Base-by-base conservation (phyloP, 225 moss, liverwort and hornwort species). In the Physcomitrellopsis africana region DNA sequence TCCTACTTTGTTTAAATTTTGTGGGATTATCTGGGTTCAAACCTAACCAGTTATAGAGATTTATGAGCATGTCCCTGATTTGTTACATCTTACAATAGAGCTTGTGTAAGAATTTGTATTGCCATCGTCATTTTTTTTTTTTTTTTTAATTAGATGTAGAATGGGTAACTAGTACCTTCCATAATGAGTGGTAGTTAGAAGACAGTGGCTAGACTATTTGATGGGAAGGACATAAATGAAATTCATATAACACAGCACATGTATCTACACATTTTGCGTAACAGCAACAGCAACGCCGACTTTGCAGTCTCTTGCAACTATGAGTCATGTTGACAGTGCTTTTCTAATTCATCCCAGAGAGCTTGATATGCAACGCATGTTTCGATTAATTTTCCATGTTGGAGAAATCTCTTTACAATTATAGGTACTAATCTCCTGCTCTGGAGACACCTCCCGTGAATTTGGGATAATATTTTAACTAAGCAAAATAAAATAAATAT, bases 221-320 rank as follows among this genome's bases (percentile, higher is more conserved):
- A 76, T 67, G 70, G 82, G 72, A 70, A 76, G 76, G 71, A 68
- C 76, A 79, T 75, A 58, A 81, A 67, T 75, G 75, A 26, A 74
- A 78, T 46, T 52, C 72, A 24, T 76, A 76, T 57, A 72, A 45
- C 60, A 54, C 76, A 75, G 45, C 62, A 59, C 44, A 17, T 78
- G 74, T 74, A 76, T 57, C 68, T 83, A 76, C 79, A 83, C 68
- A 83, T 79, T 76, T 62, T 67, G 32, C 71, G 41, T 41, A 41
- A 72, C 71, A 66, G 71, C 58, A 65, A n/a, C n/a, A n/a, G n/a
- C n/a, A 57, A 51, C n/a, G 74, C 74, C 63, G 63, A 13, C 41
- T 73, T 56, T 73, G 58, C 51, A 67, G 24, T 82, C 70, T 78
- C 74, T 73, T 78, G 44, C 22, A 74, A 78, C 51, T 74, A 70